Percentiles rank a stretch among this genome's conserved stretches.
Conservation (phyloP, 2,329 filamentous ascomycete genomes). For the Aspergillus hortae region DNA sequence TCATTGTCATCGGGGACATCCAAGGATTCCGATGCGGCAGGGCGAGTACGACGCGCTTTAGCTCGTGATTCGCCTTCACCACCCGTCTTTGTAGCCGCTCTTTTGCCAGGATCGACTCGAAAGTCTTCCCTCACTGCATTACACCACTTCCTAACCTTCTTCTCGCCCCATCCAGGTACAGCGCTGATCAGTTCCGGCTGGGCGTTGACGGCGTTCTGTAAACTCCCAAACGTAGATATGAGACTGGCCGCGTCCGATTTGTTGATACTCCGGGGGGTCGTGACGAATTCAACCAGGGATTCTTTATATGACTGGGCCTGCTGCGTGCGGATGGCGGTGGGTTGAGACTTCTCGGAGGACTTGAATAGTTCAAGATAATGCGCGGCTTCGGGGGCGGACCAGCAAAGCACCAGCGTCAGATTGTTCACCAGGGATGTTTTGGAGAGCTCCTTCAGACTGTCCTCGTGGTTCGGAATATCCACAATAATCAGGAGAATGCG, state of each 20-base stretch:
- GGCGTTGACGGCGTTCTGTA: slow-evolving; percentile 83
- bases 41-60: slow-evolving; percentile 26
- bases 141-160: slow-evolving; percentile 87
- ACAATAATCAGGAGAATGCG: slow-evolving; percentile 87
- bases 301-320: slow-evolving; percentile 82
- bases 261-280: slow-evolving; percentile 83
- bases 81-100: slow-evolving; percentile 34
- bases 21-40: slow-evolving; percentile 8
- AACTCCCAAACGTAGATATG: slow-evolving; percentile 86
- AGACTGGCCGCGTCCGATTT: slow-evolving; percentile 90
- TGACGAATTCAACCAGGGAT: slow-evolving; percentile 87
- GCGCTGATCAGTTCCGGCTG: slow-evolving; percentile 77
- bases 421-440: slow-evolving; percentile 93
- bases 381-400: slow-evolving; percentile 89
- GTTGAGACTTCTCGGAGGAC: slow-evolving; percentile 82
- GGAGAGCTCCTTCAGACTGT: slow-evolving; percentile 79
- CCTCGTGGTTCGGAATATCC: slow-evolving; percentile 92
- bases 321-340: slow-evolving; percentile 76
- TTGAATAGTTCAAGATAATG: slow-evolving; percentile 95
- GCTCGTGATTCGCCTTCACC: slow-evolving; percentile 6
- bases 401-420: slow-evolving; percentile 86
- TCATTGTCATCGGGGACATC: slow-evolving; percentile 43
- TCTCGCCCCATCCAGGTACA: slow-evolving; percentile 91
- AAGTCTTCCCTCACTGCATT: slow-evolving; percentile 82
- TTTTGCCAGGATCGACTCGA: slow-evolving; percentile 68